These are phyloP conservation scores for Macrocystidia cucumis DNA, from an alignment of 1,284 basidiomycete genomes.

Conservation along the genomic window DNA sequence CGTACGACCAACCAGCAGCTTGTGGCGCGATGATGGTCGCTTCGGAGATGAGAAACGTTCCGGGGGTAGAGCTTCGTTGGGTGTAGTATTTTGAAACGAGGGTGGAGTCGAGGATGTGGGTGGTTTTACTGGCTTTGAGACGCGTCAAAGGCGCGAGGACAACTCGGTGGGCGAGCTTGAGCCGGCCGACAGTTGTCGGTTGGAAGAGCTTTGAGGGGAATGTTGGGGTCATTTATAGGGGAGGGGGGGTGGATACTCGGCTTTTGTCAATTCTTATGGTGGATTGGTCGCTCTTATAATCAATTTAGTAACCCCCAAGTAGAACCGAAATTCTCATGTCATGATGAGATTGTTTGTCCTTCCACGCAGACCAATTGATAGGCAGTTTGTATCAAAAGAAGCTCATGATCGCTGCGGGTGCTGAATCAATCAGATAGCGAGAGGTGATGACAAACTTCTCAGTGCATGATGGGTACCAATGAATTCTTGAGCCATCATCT, in stretches of 20 bases:
- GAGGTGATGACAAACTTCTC: too few species aligned
- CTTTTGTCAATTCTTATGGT: too few species aligned
- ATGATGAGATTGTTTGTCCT: too few species aligned
- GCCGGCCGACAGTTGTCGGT: constrained; percentile 29
- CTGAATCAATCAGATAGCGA: too few species aligned
- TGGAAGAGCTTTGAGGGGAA: constrained; percentile 30
- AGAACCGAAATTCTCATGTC: too few species aligned
- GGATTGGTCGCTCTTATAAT: too few species aligned
- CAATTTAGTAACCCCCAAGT: too few species aligned
- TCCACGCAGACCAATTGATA: too few species aligned
- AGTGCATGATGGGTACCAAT: too few species aligned
- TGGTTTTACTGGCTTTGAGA: constrained; percentile 10
- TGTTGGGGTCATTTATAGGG: background rate
- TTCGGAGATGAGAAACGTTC: constrained; percentile 43
- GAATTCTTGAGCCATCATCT: too few species aligned
- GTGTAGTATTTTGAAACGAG: constrained; percentile 35
- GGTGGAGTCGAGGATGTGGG: constrained; percentile 15
- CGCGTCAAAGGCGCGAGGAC: constrained; percentile 16
- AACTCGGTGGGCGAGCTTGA: constrained; percentile 12
- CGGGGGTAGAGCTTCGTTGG: constrained; percentile 34
- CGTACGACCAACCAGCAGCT: constrained; percentile 27
- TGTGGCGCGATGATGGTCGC: constrained; percentile 32
- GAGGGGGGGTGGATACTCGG: background rate
- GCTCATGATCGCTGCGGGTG: too few species aligned
- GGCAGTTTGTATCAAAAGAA: too few species aligned